Conservation (phyloP, 2,329 filamentous ascomycete species). For the Huntiella savannae region DNA sequence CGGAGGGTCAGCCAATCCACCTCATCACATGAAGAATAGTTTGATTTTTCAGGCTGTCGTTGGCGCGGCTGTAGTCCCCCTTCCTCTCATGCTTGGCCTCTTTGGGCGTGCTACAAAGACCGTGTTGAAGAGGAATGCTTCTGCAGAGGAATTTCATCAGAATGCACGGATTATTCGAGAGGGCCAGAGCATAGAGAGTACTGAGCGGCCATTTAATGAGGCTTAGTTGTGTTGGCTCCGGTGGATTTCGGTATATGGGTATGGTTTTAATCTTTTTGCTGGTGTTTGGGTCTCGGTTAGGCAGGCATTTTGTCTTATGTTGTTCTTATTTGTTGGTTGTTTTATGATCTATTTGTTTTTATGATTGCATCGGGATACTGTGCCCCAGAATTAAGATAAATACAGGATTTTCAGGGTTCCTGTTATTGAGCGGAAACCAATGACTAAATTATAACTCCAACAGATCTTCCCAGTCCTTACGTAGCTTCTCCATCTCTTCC, state of each 20-base stretch:
- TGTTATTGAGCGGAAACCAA: constrained; percentile 1
- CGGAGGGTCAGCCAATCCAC: constrained; percentile 32
- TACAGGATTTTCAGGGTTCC: background rate
- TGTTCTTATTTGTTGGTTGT: background rate
- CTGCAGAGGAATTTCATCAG: background rate
- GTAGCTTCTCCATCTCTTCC: constrained; percentile 52
- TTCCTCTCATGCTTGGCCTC: constrained; percentile 49
- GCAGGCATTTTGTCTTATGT: too few relatives aligned
- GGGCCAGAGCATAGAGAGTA: background rate
- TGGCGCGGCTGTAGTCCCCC: constrained; percentile 41
- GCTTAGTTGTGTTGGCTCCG: background rate
- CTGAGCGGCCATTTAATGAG: background rate
- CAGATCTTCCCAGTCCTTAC: constrained; percentile 43
- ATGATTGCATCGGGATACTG: too few relatives aligned
- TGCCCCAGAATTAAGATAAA: background rate
- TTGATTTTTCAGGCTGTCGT: constrained; percentile 66
- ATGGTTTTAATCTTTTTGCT: too few relatives aligned
- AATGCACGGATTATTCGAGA: too few relatives aligned
- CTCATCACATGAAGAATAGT: constrained; percentile 52
- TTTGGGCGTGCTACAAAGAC: constrained; percentile 35
- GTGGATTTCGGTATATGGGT: too few relatives aligned
- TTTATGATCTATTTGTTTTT: background rate
- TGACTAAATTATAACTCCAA: constrained; percentile 3
- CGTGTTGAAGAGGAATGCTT: background rate
- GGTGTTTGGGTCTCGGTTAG: too few relatives aligned